These are phyloP conservation scores for Pseudozyma sp. DNA, from an alignment of 1,284 basidiomycete species.

Conservation along the genomic window DNA sequence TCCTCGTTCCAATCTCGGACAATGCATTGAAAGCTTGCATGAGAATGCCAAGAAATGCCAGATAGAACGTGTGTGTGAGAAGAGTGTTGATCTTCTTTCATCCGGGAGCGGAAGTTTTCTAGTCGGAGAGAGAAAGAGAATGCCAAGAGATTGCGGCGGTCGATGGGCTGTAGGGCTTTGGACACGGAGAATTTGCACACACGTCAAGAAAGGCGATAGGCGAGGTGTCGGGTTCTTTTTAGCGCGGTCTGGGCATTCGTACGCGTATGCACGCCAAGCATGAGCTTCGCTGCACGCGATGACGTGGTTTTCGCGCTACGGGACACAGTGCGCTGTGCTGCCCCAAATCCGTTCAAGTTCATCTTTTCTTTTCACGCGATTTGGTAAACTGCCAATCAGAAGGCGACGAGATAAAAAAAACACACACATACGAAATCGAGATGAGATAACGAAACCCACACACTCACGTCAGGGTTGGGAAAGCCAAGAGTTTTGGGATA, in stretches of 20 bases:
- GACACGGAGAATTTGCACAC: neutral
- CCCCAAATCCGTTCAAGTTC: neutral
- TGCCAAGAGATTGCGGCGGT: no score
- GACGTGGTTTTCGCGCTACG: no score
- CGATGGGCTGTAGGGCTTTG: no score
- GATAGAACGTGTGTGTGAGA: neutral
- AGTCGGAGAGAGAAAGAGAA: no score
- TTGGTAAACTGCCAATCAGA: neutral
- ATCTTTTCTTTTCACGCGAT: neutral
- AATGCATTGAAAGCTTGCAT: neutral
- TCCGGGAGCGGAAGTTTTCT: no score
- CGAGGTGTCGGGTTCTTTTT: neutral
- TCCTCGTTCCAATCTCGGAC: no score
- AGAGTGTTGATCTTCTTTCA: no score
- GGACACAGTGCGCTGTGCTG: no score
- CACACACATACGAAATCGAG: neutral
- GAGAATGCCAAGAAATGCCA: slow-evolving; percentile 6
- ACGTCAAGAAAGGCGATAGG: no score
- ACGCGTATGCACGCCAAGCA: no score
- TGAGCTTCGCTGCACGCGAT: no score
- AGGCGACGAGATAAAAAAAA: neutral
- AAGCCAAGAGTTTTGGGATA: slow-evolving; percentile 9
- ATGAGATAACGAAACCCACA: slow-evolving; percentile 6
- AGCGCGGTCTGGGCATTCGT: neutral
- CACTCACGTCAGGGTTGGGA: slow-evolving; percentile 13